Evolutionary conservation across 2,329 filamentous ascomycete species (phyloP).

Genomic region (Ophiostoma perfectum): DNA sequence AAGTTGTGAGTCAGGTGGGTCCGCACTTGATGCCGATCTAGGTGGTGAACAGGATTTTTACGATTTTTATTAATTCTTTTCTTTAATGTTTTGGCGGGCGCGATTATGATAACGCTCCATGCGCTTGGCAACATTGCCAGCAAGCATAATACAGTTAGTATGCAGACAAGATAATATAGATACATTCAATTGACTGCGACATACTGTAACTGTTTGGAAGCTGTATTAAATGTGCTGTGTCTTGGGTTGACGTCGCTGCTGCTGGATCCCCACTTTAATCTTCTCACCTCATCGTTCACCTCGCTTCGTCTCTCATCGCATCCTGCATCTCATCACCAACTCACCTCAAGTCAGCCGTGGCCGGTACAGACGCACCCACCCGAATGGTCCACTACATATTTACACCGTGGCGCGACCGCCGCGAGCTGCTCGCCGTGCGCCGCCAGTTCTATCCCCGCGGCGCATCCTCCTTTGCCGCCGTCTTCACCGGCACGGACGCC

Average conservation of each 20-base stretch:
- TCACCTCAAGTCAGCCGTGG: not conserved
- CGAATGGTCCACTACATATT: conserved; percentile 65
- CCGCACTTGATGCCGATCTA: not conserved
- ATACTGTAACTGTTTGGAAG: not conserved
- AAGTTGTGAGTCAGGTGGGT: conserved; percentile 4
- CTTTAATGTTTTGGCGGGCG: not conserved
- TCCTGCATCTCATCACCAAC: not conserved
- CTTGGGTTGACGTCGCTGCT: not conserved
- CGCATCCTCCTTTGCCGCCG: not conserved
- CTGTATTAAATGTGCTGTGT: not conserved
- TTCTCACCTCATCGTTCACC: not conserved
- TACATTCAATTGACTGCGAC: too few relatives aligned
- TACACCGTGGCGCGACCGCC: conserved; percentile 64
- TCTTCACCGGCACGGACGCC: not conserved
- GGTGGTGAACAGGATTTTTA: conserved; percentile 3
- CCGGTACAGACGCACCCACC: too few relatives aligned
- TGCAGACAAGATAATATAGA: too few relatives aligned
- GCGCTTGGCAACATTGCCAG: not conserved
- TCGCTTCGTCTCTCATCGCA: not conserved
- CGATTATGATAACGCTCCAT: not conserved
- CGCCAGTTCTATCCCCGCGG: conserved; percentile 54
- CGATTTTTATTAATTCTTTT: not conserved
- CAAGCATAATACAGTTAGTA: too few relatives aligned
- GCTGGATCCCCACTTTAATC: not conserved
- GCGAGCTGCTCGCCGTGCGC: conserved; percentile 62